A percentile compares a stretch with the other conserved stretches of the same genome.
These are phyloP conservation scores for Aspergillus alliaceus DNA, from an alignment of 2,329 filamentous ascomycete genomes.

Conservation along the genomic window DNA sequence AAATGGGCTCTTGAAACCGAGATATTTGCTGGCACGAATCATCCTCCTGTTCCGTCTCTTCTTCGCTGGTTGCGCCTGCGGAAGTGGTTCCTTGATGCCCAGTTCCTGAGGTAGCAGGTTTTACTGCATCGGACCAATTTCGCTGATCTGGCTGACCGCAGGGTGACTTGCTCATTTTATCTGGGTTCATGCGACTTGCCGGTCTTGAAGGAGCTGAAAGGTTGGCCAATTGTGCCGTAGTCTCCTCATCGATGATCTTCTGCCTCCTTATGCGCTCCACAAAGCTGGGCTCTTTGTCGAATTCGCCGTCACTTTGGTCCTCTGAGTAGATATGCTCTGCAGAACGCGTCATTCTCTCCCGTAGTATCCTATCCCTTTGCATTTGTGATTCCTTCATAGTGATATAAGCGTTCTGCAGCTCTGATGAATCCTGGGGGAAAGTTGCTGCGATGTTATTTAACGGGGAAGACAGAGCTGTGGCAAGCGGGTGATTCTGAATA, in stretches of 20 bases:
- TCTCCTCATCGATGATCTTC: conserved; percentile 34
- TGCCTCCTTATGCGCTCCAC: conserved; percentile 35
- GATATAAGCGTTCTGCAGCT: conserved; percentile 45
- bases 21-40: conserved; percentile 27
- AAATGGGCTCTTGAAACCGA: conserved; percentile 28
- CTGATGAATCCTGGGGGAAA: conserved; percentile 38
- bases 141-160: conserved; percentile 2
- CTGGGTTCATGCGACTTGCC: conserved; percentile 5
- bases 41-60: conserved; percentile 50
- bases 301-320: conserved; percentile 43
- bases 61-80: conserved; percentile 36
- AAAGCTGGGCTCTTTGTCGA: conserved; percentile 44
- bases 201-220: conserved; percentile 34
- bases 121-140: conserved; percentile 10
- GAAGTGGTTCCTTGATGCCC: conserved; percentile 20
- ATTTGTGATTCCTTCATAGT: conserved; percentile 49
- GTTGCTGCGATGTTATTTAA: conserved; percentile 31
- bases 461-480: conserved; percentile 40
- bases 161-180: background rate
- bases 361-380: conserved; percentile 35
- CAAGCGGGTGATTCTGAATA: conserved; percentile 38
- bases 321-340: conserved; percentile 34
- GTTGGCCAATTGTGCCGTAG: conserved; percentile 35
- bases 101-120: conserved; percentile 12
- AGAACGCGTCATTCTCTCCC: conserved; percentile 35